Percentiles rank a stretch among this genome's conserved stretches.
phyloP scores from a whole-genome alignment of 2,329 filamentous ascomycete genomes.

The Coleophoma cylindrospora region DNA sequence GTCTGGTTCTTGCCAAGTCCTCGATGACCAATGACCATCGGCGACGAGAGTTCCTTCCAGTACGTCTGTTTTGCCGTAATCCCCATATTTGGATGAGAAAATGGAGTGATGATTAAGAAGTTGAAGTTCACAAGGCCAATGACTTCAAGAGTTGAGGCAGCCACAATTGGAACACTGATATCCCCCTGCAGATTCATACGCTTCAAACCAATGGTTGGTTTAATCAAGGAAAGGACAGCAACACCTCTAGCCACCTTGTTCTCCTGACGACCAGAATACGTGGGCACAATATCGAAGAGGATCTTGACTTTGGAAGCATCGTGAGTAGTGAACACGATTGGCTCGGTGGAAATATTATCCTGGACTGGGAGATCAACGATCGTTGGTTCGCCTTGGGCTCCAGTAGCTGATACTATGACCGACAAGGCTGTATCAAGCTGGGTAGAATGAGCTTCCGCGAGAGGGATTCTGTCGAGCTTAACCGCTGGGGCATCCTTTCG shows the following conservation, averaged over 20 bases:
- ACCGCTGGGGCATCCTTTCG: slow-evolving; percentile 77
- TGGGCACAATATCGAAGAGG: slow-evolving; percentile 91
- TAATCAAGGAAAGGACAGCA: slow-evolving; percentile 80
- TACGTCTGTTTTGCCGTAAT: slow-evolving; percentile 89
- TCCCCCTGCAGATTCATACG: slow-evolving; percentile 92
- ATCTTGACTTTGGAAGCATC: slow-evolving; percentile 81
- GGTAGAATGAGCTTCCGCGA: slow-evolving; percentile 83
- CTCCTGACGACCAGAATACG: slow-evolving; percentile 85
- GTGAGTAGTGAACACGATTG: slow-evolving; percentile 78
- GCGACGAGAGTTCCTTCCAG: slow-evolving; percentile 87
- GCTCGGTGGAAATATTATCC: slow-evolving; percentile 89
- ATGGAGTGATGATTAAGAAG: slow-evolving; percentile 91
- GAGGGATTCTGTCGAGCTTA: slow-evolving; percentile 79
- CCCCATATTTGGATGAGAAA: slow-evolving; percentile 89
- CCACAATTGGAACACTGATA: slow-evolving; percentile 85
- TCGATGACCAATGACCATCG: slow-evolving; percentile 71
- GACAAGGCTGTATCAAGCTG: slow-evolving; percentile 93
- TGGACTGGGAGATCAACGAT: slow-evolving; percentile 91
- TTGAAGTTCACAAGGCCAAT: slow-evolving; percentile 97
- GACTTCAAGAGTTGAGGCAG: slow-evolving; percentile 74
- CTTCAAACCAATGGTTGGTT: slow-evolving; percentile 75
- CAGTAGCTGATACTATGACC: slow-evolving; percentile 80
- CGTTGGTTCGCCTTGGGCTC: slow-evolving; percentile 80
- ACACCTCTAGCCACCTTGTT: slow-evolving; percentile 86
- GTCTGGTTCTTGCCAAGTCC: slow-evolving; percentile 87